These are phyloP conservation scores for Arthrobotrys entomopaga DNA, from an alignment of 2,329 filamentous ascomycete species.

Conservation along the genomic window DNA sequence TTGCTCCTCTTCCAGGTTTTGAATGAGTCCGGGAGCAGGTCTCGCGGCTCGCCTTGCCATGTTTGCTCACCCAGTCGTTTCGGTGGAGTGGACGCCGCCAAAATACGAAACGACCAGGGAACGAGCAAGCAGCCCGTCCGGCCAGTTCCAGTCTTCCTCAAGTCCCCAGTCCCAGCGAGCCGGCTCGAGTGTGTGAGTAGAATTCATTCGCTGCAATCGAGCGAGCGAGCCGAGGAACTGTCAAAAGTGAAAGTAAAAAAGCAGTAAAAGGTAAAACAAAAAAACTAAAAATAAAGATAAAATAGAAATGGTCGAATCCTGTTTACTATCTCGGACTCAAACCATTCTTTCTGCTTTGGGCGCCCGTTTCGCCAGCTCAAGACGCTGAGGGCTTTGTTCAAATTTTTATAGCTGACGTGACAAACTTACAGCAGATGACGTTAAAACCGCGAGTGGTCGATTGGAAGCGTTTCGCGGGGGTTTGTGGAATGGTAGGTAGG, in stretches of 20 bases:
- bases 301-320: constrained; percentile 12
- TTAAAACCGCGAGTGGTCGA: constrained; percentile 19
- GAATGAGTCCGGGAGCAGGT: constrained; percentile 16
- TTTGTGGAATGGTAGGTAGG: background rate
- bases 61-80: constrained; percentile 47
- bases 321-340: constrained; percentile 17
- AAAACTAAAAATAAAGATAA: too few relatives aligned
- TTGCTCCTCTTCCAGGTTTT: constrained; percentile 5
- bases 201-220: constrained; percentile 22
- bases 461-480: background rate
- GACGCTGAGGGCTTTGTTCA: background rate
- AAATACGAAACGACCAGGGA: constrained; percentile 45
- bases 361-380: constrained; percentile 15
- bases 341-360: constrained; percentile 15
- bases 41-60: constrained; percentile 45
- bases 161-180: constrained; percentile 19
- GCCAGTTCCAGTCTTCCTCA: too few relatives aligned
- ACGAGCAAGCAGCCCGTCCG: background rate
- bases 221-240: background rate
- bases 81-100: constrained; percentile 9
- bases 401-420: constrained; percentile 36
- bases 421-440: constrained; percentile 37
- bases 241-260: constrained; percentile 5
- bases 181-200: background rate
- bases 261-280: background rate